A percentile compares a stretch with the other conserved stretches of the same genome.
Conservation (phyloP, 345 rosid genomes). For the Pugionium cornutum region DNA sequence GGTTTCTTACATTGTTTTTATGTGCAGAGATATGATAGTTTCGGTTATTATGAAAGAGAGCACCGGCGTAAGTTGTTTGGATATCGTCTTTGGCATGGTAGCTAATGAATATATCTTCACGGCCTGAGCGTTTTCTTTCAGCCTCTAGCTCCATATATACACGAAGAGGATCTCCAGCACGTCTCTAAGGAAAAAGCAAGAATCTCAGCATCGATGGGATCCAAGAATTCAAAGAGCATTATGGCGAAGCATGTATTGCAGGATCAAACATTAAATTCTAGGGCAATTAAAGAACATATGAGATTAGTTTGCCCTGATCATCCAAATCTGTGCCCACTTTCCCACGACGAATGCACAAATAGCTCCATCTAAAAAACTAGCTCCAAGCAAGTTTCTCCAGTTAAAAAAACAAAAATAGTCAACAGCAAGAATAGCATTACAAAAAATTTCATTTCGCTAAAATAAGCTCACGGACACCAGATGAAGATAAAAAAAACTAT, state of each 20-base stretch:
- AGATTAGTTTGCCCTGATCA: neutral
- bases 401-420: neutral
- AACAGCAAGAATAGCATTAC: slow-evolving; percentile 11
- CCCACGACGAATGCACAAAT: slow-evolving; percentile 2
- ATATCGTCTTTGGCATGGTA: slow-evolving; percentile 88
- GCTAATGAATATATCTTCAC: slow-evolving; percentile 83
- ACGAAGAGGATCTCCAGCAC: slow-evolving; percentile 76
- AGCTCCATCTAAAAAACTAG: neutral
- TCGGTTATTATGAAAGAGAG: slow-evolving; percentile 85
- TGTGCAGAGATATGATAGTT: slow-evolving; percentile 65
- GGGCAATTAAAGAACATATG: neutral
- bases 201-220: slow-evolving; percentile 8
- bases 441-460: neutral
- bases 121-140: slow-evolving; percentile 78
- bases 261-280: slow-evolving; percentile 1
- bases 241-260: slow-evolving; percentile 4
- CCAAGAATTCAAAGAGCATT: neutral
- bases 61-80: slow-evolving; percentile 87
- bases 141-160: slow-evolving; percentile 96
- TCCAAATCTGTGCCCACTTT: neutral
- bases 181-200: slow-evolving; percentile 52
- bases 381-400: neutral
- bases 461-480: neutral
- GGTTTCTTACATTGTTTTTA: slow-evolving; percentile 64
- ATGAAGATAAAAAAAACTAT: neutral